Conservation (phyloP, 2,329 filamentous ascomycete genomes). For the Colletotrichum sp. region DNA sequence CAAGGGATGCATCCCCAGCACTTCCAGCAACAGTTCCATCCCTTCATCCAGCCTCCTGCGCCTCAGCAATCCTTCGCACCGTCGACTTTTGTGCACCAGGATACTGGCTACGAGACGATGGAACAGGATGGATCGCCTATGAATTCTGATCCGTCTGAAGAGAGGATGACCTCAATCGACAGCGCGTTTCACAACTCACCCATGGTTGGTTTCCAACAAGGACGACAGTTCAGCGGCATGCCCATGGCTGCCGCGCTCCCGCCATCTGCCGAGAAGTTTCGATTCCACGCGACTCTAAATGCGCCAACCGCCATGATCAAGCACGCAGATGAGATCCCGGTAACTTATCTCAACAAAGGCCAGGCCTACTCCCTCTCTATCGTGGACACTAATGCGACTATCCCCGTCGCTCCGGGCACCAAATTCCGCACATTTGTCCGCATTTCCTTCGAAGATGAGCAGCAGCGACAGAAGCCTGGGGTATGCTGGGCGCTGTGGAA, state of each 20-base stretch:
- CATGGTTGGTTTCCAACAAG: slow-evolving; percentile 64
- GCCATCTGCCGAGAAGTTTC: slow-evolving; percentile 73
- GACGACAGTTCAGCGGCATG: slow-evolving; percentile 52
- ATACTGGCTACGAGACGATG: slow-evolving; percentile 81
- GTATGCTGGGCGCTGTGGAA: slow-evolving; percentile 93
- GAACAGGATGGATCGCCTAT: slow-evolving; percentile 76
- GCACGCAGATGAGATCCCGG: slow-evolving; percentile 85
- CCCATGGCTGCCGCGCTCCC: slow-evolving; percentile 53
- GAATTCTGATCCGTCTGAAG: slow-evolving; percentile 56
- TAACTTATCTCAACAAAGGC: slow-evolving; percentile 98
- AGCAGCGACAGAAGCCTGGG: slow-evolving; percentile 83
- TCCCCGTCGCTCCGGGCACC: slow-evolving; percentile 63
- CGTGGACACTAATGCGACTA: slow-evolving; percentile 73
- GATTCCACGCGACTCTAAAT: slow-evolving; percentile 88
- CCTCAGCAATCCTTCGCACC: slow-evolving; percentile 72
- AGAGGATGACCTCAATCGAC: slow-evolving; percentile 62
- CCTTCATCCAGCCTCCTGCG: slow-evolving; percentile 69
- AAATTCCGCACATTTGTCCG: slow-evolving; percentile 90
- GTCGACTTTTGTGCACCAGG: slow-evolving; percentile 80
- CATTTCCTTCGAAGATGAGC: slow-evolving; percentile 96
- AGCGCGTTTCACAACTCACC: slow-evolving; percentile 66
- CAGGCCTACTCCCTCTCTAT: slow-evolving; percentile 91
- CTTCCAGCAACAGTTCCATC: slow-evolving; percentile 69
- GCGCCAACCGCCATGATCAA: slow-evolving; percentile 97
- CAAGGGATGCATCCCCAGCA: slow-evolving; percentile 66